phyloP scores from a whole-genome alignment of 2,329 filamentous ascomycete species.

The Apiospora hydei region DNA sequence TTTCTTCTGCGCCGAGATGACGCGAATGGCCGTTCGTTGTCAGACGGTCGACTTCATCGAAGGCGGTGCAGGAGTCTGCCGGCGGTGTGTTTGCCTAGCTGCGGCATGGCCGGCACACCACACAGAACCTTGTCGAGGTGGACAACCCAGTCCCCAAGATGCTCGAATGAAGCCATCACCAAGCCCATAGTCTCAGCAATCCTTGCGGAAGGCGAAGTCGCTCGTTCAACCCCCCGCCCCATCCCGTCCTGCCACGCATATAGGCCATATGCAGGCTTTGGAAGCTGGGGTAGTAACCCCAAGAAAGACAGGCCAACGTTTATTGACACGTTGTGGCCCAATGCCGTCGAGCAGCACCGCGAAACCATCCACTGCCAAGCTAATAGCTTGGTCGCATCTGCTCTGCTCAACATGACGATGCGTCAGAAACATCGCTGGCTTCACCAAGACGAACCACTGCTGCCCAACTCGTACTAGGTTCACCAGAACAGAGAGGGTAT shows the following conservation, averaged over 20 bases:
- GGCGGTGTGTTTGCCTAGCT: constrained; percentile 8
- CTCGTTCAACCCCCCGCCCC: not conserved
- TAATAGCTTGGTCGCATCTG: not conserved
- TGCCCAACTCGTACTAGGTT: not conserved
- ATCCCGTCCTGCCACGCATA: constrained; percentile 11
- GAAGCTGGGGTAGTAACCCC: constrained; percentile 13
- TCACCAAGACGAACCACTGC: not conserved
- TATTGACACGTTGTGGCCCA: not conserved
- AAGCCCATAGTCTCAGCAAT: not conserved
- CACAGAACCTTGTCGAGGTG: not conserved
- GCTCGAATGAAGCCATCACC: constrained; percentile 11
- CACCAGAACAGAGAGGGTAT: not conserved
- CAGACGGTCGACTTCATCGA: not conserved
- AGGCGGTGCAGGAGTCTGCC: constrained; percentile 4
- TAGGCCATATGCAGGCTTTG: constrained; percentile 5
- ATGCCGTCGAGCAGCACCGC: not conserved
- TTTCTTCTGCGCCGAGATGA: constrained; percentile 2
- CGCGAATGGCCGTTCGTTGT: not conserved
- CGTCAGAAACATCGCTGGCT: not conserved
- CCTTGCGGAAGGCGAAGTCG: not conserved
- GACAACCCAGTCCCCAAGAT: not conserved
- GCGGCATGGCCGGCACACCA: constrained; percentile 1
- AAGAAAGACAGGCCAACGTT: constrained; percentile 12
- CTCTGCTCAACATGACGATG: not conserved
- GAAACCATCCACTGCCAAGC: not conserved